A percentile compares a stretch with the other conserved stretches of the same genome.
Conservation (phyloP, 805 yeast genomes). For the Lipomyces mesembrius region DNA sequence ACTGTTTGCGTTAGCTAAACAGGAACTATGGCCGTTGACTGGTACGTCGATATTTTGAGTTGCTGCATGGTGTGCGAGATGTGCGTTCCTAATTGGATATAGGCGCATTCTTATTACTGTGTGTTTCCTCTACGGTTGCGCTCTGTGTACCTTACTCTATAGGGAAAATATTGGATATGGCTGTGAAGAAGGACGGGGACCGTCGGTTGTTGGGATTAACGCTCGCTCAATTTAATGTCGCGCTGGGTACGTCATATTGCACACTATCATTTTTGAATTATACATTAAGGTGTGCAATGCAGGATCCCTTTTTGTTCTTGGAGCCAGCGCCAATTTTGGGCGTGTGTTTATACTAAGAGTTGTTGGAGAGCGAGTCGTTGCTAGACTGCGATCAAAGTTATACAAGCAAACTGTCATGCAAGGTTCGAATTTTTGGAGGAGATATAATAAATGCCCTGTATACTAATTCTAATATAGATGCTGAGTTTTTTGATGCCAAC, state of each 20-base stretch:
- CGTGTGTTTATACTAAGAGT: conserved; percentile 72
- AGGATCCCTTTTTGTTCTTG: conserved; percentile 60
- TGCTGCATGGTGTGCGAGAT: not conserved
- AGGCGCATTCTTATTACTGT: conserved; percentile 66
- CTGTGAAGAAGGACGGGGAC: conserved; percentile 49
- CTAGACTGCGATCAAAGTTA: conserved; percentile 76
- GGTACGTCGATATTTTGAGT: conserved; percentile 51
- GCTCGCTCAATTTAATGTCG: conserved; percentile 62
- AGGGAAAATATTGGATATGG: conserved; percentile 82
- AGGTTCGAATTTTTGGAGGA: conserved; percentile 9
- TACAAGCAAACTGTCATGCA: conserved; percentile 78
- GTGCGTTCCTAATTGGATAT: not conserved
- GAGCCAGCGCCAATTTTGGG: conserved; percentile 80
- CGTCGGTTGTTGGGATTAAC: conserved; percentile 60
- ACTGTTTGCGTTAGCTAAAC: conserved; percentile 58
- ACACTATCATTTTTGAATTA: not conserved
- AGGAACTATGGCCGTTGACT: conserved; percentile 59
- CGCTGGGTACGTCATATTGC: conserved; percentile 51
- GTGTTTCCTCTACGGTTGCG: conserved; percentile 74
- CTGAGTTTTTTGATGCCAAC: conserved; percentile 85
- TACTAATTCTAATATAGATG: conserved; percentile 51
- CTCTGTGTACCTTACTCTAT: conserved; percentile 81
- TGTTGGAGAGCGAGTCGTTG: conserved; percentile 86
- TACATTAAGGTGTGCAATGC: not conserved
- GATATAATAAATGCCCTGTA: not conserved